These are phyloP conservation scores for Aureobasidium sp. DNA, from an alignment of 2,329 filamentous ascomycete species.

Conservation along the genomic window DNA sequence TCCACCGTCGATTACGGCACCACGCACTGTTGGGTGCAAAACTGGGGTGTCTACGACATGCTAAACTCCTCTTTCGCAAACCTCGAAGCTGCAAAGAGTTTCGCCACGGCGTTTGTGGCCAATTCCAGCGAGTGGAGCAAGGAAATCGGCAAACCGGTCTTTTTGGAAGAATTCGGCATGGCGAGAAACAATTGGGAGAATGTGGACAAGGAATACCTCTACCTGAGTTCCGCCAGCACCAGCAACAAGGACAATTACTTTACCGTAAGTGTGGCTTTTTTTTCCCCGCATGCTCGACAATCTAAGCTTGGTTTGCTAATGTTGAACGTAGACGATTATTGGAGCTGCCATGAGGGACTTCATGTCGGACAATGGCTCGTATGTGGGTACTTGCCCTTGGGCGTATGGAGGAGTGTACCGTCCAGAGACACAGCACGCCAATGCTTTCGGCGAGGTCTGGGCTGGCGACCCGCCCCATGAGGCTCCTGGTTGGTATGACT, in stretches of 20 bases:
- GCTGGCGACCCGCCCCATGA: slow-evolving; percentile 34
- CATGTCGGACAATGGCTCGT: slow-evolving; percentile 24
- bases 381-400: slow-evolving; percentile 31
- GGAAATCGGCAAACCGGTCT: slow-evolving; percentile 32
- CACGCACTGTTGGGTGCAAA: slow-evolving; percentile 33
- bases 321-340: slow-evolving; percentile 24
- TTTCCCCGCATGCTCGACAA: background rate
- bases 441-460: slow-evolving; percentile 34
- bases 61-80: slow-evolving; percentile 26
- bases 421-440: slow-evolving; percentile 30
- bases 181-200: slow-evolving; percentile 34
- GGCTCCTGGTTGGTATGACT: slow-evolving; percentile 32
- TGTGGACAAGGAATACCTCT: slow-evolving; percentile 28
- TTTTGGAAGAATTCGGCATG: slow-evolving; percentile 34
- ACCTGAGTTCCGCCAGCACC: slow-evolving; percentile 27
- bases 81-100: slow-evolving; percentile 27
- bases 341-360: slow-evolving; percentile 29
- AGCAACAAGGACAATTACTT: slow-evolving; percentile 33
- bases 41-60: slow-evolving; percentile 34
- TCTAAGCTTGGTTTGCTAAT: background rate
- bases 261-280: background rate
- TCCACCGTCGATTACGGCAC: slow-evolving; percentile 31
- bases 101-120: slow-evolving; percentile 27
- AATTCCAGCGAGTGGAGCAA: slow-evolving; percentile 27
- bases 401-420: slow-evolving; percentile 33